Base-by-base conservation (phyloP, 2,329 filamentous ascomycete genomes). In the Magnaporthales sp. region DNA sequence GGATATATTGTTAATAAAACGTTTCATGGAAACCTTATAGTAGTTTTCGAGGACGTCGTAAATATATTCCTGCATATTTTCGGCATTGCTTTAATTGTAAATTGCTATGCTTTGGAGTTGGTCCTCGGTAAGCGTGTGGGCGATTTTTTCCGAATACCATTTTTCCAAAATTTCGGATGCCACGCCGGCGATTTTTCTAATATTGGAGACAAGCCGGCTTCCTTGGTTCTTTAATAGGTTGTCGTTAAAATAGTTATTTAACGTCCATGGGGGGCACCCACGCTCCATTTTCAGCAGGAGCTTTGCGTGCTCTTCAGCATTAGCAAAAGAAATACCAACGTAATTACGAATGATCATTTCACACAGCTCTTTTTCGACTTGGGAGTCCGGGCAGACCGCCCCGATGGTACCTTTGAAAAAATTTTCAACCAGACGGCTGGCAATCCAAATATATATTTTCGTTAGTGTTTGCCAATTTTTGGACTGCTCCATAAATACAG, bases 1-100 rank as follows among this genome's bases (percentile, higher is more conserved):
- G 32, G 80, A 86, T 1, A 91, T 74, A 4, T 79, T 82, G 69
- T 91, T 88, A 1, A 89, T 80, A 67, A 91, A 89, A 0, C 86
- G 81, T 71, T 84, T 84, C 15, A 78, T 79, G 0, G 86, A 80
- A 1, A 89, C 82, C 29, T 84, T 80, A 77, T 91, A 90, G 73
- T 88, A 91, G 0, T 82, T 79, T 30, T 78, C 73, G 0, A 91
- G 77, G 2, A 84, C 83, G 67, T 90, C 83, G 68, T 89, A 84
- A 5, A 90, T 82, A 6, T 86, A 80, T 30, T 83, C 77, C 60
- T 65, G 65, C 3, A 63, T 60, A n/a, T 70, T 68, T 13, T 71
- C 67, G 1, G 65, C 63, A 58, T 71, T 72, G 15, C 38, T 51
- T 38, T 31, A 31, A 29, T 61, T 61, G 62, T 38, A 11, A 31